Base-by-base conservation (phyloP, 768 basidiomycete species). In the Agrocybe praecox region DNA sequence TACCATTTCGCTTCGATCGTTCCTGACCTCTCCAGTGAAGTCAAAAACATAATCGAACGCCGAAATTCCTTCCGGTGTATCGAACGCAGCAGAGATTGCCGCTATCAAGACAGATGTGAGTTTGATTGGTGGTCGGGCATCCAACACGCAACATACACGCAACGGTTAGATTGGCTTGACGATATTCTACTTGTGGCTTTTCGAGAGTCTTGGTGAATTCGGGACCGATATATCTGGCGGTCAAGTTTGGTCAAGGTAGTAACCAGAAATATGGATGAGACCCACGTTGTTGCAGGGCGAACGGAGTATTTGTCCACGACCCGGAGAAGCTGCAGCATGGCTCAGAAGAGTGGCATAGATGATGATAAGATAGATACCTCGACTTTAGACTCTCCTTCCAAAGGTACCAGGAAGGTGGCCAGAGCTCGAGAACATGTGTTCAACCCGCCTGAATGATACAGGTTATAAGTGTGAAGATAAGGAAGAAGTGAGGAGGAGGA, bases 21-120 rank as follows among this genome's bases (percentile, higher is more conserved):
- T 81, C 53, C 83, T 82, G 55, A 90, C 76, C 70, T 94, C 92
- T 43, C 93, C 93, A 2, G 90, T 89, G 62, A 88, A 84, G 74
- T 95, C 93, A 69, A 94, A 94, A 19, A 94, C 89, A 71, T 89
- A 88, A 55, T 86, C 79, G 70, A 87, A 95, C 4, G 87, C 78
- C n/a, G 79, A 70, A 60, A 83, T 75, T 52, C 89, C 90, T 57
- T 83, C 81, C 1, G 86, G 82, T 9, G 90, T 88, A 55, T 90
- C 87, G 61, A 92, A 94, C 29, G 78, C 77, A 18, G 86, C 77
- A 40, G 83, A 74, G 50, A 95, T 86, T 19, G 82, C 84, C 34
- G 84, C 92, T 93, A 63, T 15, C 19, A 50, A 44, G 36, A 14
- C 12, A 46, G 44, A 11, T 21, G 14, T 36, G 36, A 52, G 34